A percentile compares a stretch with the other conserved stretches of the same genome.
Evolutionary conservation across 257 asterid genomes (phyloP).

Genomic region (Rehmannia glutinosa): DNA sequence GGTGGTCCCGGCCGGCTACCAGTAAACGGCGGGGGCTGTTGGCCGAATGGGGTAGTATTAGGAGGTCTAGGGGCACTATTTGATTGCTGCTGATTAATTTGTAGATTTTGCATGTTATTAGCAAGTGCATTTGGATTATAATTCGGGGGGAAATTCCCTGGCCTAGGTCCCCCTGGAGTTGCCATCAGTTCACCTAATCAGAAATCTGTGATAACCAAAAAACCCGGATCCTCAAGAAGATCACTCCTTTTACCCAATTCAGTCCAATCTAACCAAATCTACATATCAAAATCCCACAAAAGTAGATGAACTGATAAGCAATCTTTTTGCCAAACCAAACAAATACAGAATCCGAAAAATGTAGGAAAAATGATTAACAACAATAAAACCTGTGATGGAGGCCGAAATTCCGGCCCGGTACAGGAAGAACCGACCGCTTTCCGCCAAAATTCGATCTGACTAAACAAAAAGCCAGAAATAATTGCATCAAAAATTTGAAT

Average conservation of each 20-base stretch:
- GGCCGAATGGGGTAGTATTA: slow-evolving; percentile 59
- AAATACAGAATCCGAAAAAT: background rate
- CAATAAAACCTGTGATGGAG: slow-evolving; percentile 20
- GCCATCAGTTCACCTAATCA: slow-evolving; percentile 59
- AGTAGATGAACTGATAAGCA: slow-evolving; percentile 15
- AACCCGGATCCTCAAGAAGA: slow-evolving; percentile 27
- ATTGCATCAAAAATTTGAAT: slow-evolving; percentile 5
- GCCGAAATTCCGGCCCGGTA: slow-evolving; percentile 38
- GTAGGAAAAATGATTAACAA: slow-evolving; percentile 1
- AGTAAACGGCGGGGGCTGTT: slow-evolving; percentile 65
- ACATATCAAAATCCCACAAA: slow-evolving; percentile 16
- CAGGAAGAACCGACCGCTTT: slow-evolving; percentile 28
- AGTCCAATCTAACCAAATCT: slow-evolving; percentile 25
- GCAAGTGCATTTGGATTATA: slow-evolving; percentile 74
- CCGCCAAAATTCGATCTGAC: slow-evolving; percentile 42
- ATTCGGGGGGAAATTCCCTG: slow-evolving; percentile 75
- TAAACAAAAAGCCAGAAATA: background rate
- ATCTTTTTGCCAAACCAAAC: slow-evolving; percentile 22
- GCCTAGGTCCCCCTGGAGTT: slow-evolving; percentile 86
- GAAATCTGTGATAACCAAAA: slow-evolving; percentile 18
- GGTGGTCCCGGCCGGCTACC: slow-evolving; percentile 78
- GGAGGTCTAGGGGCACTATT: slow-evolving; percentile 59
- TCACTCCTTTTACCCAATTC: slow-evolving; percentile 18
- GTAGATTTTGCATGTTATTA: slow-evolving; percentile 76
- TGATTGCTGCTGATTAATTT: slow-evolving; percentile 57